Evolutionary conservation across 1,284 basidiomycete species (phyloP).

Genomic region (Leucoagaricus sp.): DNA sequence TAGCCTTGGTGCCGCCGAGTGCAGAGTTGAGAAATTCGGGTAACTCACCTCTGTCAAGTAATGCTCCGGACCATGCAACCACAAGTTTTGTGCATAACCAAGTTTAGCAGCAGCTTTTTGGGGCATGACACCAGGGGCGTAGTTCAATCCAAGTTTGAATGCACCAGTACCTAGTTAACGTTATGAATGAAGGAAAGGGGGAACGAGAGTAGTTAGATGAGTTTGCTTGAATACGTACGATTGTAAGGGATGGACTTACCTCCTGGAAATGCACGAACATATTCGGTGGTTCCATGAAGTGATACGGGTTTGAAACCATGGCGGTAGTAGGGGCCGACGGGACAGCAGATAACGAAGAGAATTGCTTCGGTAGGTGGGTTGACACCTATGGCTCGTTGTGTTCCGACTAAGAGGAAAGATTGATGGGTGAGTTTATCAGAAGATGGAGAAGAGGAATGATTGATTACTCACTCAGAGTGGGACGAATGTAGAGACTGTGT

Average conservation of each 20-base stretch:
- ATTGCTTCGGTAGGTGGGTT: conserved; percentile 87
- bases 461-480: conserved; percentile 63
- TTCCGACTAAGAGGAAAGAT: conserved; percentile 73
- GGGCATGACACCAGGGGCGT: conserved; percentile 87
- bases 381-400: conserved; percentile 87
- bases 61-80: conserved; percentile 90
- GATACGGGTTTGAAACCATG: conserved; percentile 95
- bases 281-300: conserved; percentile 89
- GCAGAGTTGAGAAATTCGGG: background rate
- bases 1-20: background rate
- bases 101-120: conserved; percentile 82
- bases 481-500: conserved; percentile 91
- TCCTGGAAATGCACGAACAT: conserved; percentile 87
- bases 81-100: conserved; percentile 95
- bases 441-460: background rate
- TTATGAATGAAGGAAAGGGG: too few species aligned
- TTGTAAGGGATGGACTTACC: conserved; percentile 47
- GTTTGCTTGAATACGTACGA: too few species aligned
- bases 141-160: conserved; percentile 92
- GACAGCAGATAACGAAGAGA: conserved; percentile 93
- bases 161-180: conserved; percentile 82
- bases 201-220: background rate
- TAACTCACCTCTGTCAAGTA: conserved; percentile 71
- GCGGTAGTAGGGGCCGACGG: conserved; percentile 95
- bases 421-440: background rate